Evolutionary conservation across 2,329 filamentous ascomycete species (phyloP).

Genomic region (Hypoxylon sp.): DNA sequence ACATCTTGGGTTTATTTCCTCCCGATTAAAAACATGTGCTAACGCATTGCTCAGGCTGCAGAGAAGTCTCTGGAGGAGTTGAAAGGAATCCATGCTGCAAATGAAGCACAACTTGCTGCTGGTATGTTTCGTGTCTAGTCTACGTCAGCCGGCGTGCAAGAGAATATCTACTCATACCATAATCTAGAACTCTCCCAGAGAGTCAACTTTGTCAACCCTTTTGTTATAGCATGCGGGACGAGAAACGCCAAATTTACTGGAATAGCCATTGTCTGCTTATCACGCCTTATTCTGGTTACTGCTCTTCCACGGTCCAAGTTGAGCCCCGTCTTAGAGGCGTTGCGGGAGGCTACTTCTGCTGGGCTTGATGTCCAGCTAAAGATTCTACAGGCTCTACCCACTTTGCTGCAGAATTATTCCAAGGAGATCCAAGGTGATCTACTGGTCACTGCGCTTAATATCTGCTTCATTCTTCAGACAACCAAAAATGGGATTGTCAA

Average conservation of each 20-base stretch:
- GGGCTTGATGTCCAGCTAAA: constrained; percentile 93
- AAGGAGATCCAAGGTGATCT: constrained; percentile 84
- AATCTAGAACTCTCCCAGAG: constrained; percentile 83
- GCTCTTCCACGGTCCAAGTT: constrained; percentile 85
- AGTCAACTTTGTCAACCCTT: constrained; percentile 90
- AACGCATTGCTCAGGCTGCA: constrained; percentile 73
- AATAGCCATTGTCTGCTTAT: constrained; percentile 89
- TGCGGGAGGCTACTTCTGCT: constrained; percentile 87
- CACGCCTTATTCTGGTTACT: constrained; percentile 86
- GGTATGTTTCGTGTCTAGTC: constrained; percentile 63
- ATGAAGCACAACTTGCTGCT: constrained; percentile 81
- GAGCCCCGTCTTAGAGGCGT: constrained; percentile 87
- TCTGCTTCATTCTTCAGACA: constrained; percentile 91
- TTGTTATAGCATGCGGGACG: constrained; percentile 91
- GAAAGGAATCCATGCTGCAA: constrained; percentile 79
- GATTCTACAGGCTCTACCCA: constrained; percentile 91
- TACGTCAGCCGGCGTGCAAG: constrained; percentile 10
- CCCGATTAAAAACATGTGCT: constrained; percentile 9
- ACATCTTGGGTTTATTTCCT: constrained; percentile 14
- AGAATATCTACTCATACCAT: constrained; percentile 40
- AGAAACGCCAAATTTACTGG: constrained; percentile 91
- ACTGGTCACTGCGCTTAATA: constrained; percentile 85
- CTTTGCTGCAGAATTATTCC: constrained; percentile 90
- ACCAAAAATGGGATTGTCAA: constrained; percentile 95
- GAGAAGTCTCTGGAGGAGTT: constrained; percentile 95